Percentiles rank a stretch among this genome's conserved stretches.
These are phyloP conservation scores for Ustilago lituana DNA, from an alignment of 1,284 basidiomycete genomes.

Conservation along the genomic window DNA sequence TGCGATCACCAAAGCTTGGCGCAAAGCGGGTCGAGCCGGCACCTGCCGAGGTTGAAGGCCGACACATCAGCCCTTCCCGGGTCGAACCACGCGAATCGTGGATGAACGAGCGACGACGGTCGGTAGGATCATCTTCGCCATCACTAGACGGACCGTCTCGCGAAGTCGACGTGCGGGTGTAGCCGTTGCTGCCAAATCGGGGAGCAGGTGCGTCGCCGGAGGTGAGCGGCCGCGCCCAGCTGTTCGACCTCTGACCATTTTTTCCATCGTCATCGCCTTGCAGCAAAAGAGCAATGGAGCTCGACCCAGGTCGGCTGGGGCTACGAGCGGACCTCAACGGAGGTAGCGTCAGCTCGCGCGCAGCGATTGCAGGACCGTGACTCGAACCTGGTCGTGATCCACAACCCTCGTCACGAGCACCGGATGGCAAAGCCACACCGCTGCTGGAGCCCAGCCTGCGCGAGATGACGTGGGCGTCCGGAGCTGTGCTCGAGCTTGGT, in stretches of 20 bases:
- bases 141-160: conserved; percentile 23
- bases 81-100: conserved; percentile 16
- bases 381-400: conserved; percentile 36
- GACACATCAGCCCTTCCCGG: conserved; percentile 18
- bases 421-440: conserved; percentile 16
- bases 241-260: conserved; percentile 7
- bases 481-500: conserved; percentile 43
- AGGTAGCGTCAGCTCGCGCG: conserved; percentile 26
- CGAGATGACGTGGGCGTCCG: conserved; percentile 43
- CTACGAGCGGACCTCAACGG: conserved; percentile 27
- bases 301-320: conserved; percentile 21
- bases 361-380: conserved; percentile 4
- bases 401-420: conserved; percentile 21
- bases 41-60: conserved; percentile 46
- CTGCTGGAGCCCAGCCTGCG: conserved; percentile 34
- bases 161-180: conserved; percentile 16
- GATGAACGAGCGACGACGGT: conserved; percentile 26
- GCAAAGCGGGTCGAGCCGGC: conserved; percentile 40
- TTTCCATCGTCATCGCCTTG: conserved; percentile 12
- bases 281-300: conserved; percentile 20
- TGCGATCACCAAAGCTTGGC: conserved; percentile 19
- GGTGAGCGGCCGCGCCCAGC: conserved; percentile 41
- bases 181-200: conserved; percentile 20
- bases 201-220: conserved; percentile 33
- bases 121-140: conserved; percentile 24